Evolutionary conservation across 108 stramenopile genomes (phyloP).

Genomic region (Cyclotella cryptica): DNA sequence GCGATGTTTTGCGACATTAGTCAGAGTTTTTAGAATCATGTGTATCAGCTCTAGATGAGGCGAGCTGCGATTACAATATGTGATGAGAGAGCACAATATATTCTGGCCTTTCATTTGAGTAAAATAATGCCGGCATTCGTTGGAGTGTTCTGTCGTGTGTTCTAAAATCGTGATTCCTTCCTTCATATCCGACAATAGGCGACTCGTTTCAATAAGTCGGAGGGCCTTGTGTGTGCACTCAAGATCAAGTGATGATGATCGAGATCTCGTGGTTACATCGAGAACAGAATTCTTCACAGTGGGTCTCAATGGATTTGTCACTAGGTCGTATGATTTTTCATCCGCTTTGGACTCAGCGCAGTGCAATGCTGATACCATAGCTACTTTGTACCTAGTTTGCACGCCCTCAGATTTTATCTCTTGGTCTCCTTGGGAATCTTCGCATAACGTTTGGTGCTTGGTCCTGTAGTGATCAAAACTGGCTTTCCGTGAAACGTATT

Average conservation of each 20-base stretch:
- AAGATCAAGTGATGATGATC: constrained; percentile 4
- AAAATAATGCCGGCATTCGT: constrained; percentile 75
- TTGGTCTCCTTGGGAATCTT: neutral
- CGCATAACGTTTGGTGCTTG: neutral
- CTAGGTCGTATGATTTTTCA: neutral
- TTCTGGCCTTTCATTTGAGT: constrained; percentile 62
- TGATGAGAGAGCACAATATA: constrained; percentile 72
- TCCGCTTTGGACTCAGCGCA: neutral
- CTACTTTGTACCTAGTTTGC: constrained; percentile 3
- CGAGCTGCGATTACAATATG: constrained; percentile 88
- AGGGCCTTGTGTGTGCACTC: constrained; percentile 55
- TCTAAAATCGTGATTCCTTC: constrained; percentile 75
- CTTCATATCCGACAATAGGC: constrained; percentile 73
- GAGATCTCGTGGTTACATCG: neutral
- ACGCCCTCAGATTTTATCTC: neutral
- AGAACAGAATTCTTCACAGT: neutral
- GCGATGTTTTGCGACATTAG: constrained; percentile 73
- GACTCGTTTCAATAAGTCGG: constrained; percentile 60
- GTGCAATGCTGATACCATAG: neutral
- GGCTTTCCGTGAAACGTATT: neutral
- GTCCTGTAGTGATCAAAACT: neutral
- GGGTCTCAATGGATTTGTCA: neutral
- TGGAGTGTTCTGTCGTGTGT: constrained; percentile 70
- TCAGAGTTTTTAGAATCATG: constrained; percentile 70
- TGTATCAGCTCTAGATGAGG: constrained; percentile 90